These are phyloP conservation scores for Trichosporon faecale DNA, from an alignment of 1,284 basidiomycete species.

Conservation along the genomic window DNA sequence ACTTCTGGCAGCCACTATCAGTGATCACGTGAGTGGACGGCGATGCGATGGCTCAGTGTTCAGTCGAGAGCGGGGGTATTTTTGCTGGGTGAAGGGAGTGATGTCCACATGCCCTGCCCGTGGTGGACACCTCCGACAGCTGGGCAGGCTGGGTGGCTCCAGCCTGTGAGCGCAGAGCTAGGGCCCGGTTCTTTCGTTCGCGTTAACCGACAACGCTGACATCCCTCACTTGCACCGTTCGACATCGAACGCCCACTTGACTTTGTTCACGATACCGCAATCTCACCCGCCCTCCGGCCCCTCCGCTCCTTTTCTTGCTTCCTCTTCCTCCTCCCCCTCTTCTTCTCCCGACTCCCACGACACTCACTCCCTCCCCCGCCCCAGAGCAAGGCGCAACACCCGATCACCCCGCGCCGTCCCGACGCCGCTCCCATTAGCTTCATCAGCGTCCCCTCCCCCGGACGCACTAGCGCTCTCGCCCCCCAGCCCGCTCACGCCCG, in stretches of 20 bases:
- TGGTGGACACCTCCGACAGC: not conserved
- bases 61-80: not conserved
- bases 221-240: not conserved
- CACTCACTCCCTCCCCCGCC: not conserved
- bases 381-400: not conserved
- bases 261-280: conserved; percentile 8
- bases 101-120: not conserved
- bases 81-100: not conserved
- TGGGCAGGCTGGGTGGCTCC: too few species aligned
- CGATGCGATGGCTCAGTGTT: not conserved
- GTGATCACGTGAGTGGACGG: not conserved
- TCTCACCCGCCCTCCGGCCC: not conserved
- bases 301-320: conserved; percentile 21
- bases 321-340: not conserved
- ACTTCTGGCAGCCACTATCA: conserved; percentile 7
- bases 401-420: not conserved
- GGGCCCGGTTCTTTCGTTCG: not conserved
- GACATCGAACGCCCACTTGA: conserved; percentile 1
- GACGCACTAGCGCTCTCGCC: not conserved
- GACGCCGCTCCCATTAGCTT: not conserved
- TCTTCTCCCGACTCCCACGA: not conserved
- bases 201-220: not conserved
- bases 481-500: not conserved
- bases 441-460: not conserved
- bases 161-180: not conserved